Evolutionary conservation across 768 basidiomycete genomes (phyloP).

Genomic region (Hemileccinum impolitum): DNA sequence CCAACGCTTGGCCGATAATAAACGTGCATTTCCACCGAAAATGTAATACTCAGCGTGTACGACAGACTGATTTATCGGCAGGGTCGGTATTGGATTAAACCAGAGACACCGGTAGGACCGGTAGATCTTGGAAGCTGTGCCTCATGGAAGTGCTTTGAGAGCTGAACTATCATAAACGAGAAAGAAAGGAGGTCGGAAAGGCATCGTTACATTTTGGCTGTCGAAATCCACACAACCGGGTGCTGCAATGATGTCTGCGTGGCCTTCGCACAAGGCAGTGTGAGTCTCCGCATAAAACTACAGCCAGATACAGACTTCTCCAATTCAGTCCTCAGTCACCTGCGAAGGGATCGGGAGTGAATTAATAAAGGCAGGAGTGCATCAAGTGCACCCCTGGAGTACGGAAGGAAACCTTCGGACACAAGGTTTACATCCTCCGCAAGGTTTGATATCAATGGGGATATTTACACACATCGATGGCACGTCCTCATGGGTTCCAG

Average conservation of each 20-base stretch:
- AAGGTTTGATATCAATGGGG: slow-evolving; percentile 17
- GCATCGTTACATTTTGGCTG: neutral
- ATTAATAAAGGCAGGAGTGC: slow-evolving; percentile 9
- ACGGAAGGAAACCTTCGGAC: slow-evolving; percentile 2
- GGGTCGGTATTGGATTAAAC: neutral
- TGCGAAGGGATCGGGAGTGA: slow-evolving; percentile 3
- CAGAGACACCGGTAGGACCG: neutral
- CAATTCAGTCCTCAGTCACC: slow-evolving; percentile 3
- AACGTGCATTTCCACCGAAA: neutral
- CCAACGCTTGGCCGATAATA: neutral
- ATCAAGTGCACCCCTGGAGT: too few relatives aligned
- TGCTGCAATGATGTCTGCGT: neutral
- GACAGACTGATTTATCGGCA: neutral
- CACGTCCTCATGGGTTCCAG: slow-evolving; percentile 10
- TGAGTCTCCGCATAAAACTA: neutral
- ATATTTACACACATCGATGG: slow-evolving; percentile 17
- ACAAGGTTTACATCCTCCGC: slow-evolving; percentile 6
- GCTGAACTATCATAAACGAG: slow-evolving; percentile 8
- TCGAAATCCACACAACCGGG: slow-evolving; percentile 9
- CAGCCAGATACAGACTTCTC: neutral
- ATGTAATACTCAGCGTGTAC: neutral
- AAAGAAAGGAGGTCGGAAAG: neutral
- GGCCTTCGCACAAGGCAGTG: slow-evolving; percentile 10
- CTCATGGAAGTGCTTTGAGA: slow-evolving; percentile 7
- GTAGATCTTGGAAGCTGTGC: neutral